These are phyloP conservation scores for Castanea sativa DNA, from an alignment of 306 rosid species.

Conservation along the genomic window DNA sequence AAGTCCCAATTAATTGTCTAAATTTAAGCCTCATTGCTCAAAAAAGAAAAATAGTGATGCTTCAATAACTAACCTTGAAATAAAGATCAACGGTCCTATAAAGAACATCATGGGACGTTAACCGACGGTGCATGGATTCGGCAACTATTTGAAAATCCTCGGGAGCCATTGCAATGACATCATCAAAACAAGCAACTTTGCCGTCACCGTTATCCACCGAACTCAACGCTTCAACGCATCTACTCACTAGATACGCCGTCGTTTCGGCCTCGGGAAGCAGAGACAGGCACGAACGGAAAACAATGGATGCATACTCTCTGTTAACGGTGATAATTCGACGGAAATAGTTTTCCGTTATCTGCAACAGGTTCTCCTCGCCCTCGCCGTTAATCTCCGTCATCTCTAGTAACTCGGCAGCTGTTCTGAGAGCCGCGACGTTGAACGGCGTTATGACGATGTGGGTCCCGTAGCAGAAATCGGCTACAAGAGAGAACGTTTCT, in stretches of 20 bases:
- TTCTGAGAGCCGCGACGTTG: slow-evolving; percentile 67
- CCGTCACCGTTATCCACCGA: slow-evolving; percentile 27
- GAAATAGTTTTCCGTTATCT: slow-evolving; percentile 52
- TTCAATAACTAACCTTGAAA: slow-evolving; percentile 45
- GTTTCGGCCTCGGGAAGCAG: slow-evolving; percentile 93
- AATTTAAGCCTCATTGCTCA: not conserved
- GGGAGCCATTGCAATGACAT: slow-evolving; percentile 35
- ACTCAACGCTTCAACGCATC: slow-evolving; percentile 61
- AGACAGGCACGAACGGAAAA: slow-evolving; percentile 64
- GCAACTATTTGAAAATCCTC: slow-evolving; percentile 57
- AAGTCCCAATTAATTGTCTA: not conserved
- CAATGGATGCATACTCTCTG: slow-evolving; percentile 44
- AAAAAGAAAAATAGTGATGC: not conserved
- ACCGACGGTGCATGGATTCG: slow-evolving; percentile 43
- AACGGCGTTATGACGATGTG: slow-evolving; percentile 48
- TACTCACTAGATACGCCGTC: slow-evolving; percentile 54
- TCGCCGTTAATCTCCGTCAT: slow-evolving; percentile 45
- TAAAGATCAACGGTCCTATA: slow-evolving; percentile 63
- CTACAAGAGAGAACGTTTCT: slow-evolving; percentile 52
- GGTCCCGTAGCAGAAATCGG: slow-evolving; percentile 72
- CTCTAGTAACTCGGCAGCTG: slow-evolving; percentile 72
- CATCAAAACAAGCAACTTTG: slow-evolving; percentile 33
- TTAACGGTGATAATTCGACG: slow-evolving; percentile 42
- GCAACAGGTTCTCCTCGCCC: slow-evolving; percentile 41
- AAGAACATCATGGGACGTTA: slow-evolving; percentile 58